Evolutionary conservation across 805 yeast genomes (phyloP).

Genomic region (Tetrapisispora fleetii): DNA sequence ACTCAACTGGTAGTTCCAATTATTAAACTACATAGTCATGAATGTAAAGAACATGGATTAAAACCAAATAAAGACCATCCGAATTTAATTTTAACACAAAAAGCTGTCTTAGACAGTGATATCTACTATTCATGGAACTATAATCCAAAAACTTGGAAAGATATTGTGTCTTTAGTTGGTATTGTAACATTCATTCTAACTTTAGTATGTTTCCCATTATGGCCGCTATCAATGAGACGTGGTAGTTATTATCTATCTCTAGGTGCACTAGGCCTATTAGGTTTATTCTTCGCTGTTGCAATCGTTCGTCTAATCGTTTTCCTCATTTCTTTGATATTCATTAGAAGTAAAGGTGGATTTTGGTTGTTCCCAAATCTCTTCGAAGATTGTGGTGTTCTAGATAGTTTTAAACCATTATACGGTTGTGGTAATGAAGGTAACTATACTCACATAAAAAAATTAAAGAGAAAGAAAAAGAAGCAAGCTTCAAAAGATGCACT

Average conservation of each 20-base stretch:
- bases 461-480: conserved; percentile 25
- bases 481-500: conserved; percentile 13
- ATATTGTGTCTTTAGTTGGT: conserved; percentile 30
- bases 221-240: conserved; percentile 84
- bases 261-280: conserved; percentile 63
- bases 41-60: conserved; percentile 52
- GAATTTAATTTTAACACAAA: conserved; percentile 42
- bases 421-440: conserved; percentile 56
- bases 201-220: conserved; percentile 75
- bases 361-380: conserved; percentile 96
- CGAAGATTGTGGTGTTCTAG: conserved; percentile 89
- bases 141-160: conserved; percentile 49
- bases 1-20: conserved; percentile 69
- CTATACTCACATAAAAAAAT: conserved; percentile 25
- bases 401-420: conserved; percentile 83
- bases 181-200: conserved; percentile 55
- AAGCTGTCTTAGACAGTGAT: conserved; percentile 52
- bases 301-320: conserved; percentile 65
- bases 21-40: conserved; percentile 57
- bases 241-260: conserved; percentile 89
- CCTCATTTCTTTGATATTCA: conserved; percentile 30
- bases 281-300: conserved; percentile 66
- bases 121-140: conserved; percentile 80
- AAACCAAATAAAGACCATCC: conserved; percentile 57
- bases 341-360: conserved; percentile 53